Evolutionary conservation across 148 eudicot species (phyloP), one percentile per base, ranked within the genome.

Genomic region (Vaccinium myrtillus): DNA sequence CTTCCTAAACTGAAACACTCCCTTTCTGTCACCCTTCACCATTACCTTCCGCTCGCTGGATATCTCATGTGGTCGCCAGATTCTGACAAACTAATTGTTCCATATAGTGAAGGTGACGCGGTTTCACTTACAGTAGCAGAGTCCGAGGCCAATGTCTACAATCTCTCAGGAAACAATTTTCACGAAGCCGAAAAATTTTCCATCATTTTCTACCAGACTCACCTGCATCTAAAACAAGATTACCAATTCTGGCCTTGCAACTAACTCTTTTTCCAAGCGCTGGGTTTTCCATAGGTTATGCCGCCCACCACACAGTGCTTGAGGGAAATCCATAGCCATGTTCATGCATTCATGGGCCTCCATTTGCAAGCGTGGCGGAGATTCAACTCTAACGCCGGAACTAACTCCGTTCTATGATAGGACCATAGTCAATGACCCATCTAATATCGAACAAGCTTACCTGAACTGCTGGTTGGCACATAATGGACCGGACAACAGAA

Each of bases 321-420:
- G 86, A 84, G 86, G 86, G 23, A 84, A 77, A 84, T 25, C 82
- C 65, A 67, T 81, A 7, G 9, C 86, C 6, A 84, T 84, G 86
- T 84, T 84, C 32, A 77, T 84, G 76, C 77, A 78, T 3, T 39
- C 86, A 6, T 84, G 86, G 86, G 81, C 82, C 43, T 84, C 55
- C 4, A 77, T 78, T 21, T 84, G 86, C 49, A 59, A 46, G 75
- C 53, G 14, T 12, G 51, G n/a, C 0, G 67, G 25, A 5, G 76
- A 32, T 50, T 36, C 71, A 76, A 75, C 48, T 43, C 51, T 77
- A 25, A 16, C 18, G 2, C 32, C 77, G 3, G 76, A 63, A 39
- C 36, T 77, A 6, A 67, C 49, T 65, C 86, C 76, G 13, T 63
- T 30, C 46, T 49, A 50, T 12, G 77, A 84, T 7, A 77, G 67